Evolutionary conservation across 768 basidiomycete species (phyloP), one percentile per base, ranked within the genome.

Genomic region (Termitomyces bulborhizus): DNA sequence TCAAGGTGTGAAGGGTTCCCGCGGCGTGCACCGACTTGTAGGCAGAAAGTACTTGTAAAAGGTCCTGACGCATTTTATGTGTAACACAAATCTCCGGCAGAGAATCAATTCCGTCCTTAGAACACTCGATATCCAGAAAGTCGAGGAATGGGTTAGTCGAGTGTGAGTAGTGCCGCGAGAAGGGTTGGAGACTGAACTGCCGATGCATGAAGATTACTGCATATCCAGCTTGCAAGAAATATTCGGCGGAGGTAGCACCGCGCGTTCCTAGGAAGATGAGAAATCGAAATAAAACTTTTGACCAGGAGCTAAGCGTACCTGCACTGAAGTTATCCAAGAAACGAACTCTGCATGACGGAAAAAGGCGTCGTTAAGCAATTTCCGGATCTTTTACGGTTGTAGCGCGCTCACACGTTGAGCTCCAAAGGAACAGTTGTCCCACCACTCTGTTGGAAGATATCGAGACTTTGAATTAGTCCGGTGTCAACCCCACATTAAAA

Each of bases 311-410:
- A 2, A 34, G 66, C 86, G 57, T 46, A 90, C 93, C 93, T 57
- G 97, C 96, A 71, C 94, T 97, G 72, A 98, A 98, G 75, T 99
- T 98, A 69, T 98, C 96, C 29, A 99, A 78, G 69, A 98, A 99
- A 49, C 97, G 91, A 46, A 99, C 97, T 63, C 96, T 99, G 69
- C 57, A 67, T 58, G 57, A 46, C 59, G 51, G 46, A 60, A 59
- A 21, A 60, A 59, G 59, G 51, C 57, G 51, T 61, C 55, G 6
- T 49, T 27, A 65, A 62, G 51, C 50, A 53, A 24, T 32, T 41
- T 56, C 56, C 49, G 68, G 63, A 59, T 51, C 42, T 36, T 56
- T 61, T 53, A 65, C 54, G 61, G 62, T 56, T 56, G 61, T 55
- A 68, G 65, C 56, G 55, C 53, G 77, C 95, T 85, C 80, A 98